Evolutionary conservation across 78 protist genomes (phyloP), one percentile per base, ranked within the genome.

Genomic region (Mastigamoeba balamuthi): DNA sequence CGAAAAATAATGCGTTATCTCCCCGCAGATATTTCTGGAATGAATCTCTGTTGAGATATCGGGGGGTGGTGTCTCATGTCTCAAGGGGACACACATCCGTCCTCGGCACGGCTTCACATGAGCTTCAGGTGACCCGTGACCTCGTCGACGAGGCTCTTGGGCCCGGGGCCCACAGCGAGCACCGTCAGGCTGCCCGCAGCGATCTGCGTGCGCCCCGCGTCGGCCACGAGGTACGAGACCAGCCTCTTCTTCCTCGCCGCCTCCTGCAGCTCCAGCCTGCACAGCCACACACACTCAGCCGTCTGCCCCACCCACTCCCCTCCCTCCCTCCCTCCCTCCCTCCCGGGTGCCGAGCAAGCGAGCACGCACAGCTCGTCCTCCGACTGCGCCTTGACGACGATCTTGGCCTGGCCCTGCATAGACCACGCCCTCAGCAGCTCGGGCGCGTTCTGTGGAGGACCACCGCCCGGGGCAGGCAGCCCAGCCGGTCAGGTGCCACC

Each of bases 121-220:
- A n/a, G n/a, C n/a, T n/a, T n/a, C n/a, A 23, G 75, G 69, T 72
- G 68, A 17, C n/a, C 38, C 2, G 65, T 72, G 4, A 72, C 67
- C 8, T 41, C 58, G 4, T 72, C 65, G 7, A 43, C n/a, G 30
- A 6, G 48, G 5, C 70, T 42, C 6, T 63, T 5, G n/a, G 52
- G 48, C 17, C 69, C 85, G 27, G 94, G 94, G 40, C 95, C 95
- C 30, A 92, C 38, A 7, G 92, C 85, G 2, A 92, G 58, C 6
- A 90, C 95, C 35, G 95, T 92, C 8, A 72, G 28, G 6, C 87
- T 52, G 7, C 85, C 87, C 35, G 86, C 72, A 36, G 76, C 93
- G 36, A 92, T 84, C 66, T 92, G 95, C 28, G 95, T 92, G 1
- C 86, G 40, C 40, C 95, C 95, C 6, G 95, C 91, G 73, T 92